phyloP scores from a whole-genome alignment of 768 basidiomycete genomes.

The Obba rivulosa region DNA sequence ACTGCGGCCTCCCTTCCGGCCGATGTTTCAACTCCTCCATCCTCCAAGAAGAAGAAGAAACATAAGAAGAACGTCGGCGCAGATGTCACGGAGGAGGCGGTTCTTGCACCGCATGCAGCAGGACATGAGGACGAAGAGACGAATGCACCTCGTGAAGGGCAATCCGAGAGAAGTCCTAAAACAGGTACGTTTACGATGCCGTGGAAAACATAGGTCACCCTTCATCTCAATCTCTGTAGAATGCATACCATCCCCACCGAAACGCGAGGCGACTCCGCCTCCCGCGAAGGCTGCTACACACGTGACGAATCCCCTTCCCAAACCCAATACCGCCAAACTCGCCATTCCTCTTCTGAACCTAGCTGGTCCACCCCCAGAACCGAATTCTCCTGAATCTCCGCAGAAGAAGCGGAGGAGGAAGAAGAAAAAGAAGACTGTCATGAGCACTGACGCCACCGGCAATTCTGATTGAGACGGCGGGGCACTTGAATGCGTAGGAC shows the following conservation, averaged over 20 bases:
- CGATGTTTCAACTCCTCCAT: background rate
- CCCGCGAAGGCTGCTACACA: too few species aligned
- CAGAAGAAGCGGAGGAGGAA: constrained; percentile 58
- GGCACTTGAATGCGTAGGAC: too few species aligned
- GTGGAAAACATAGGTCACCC: too few species aligned
- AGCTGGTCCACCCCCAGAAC: constrained; percentile 37
- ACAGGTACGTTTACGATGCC: too few species aligned
- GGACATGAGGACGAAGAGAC: too few species aligned
- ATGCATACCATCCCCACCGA: too few species aligned
- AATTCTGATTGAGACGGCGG: too few species aligned
- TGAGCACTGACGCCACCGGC: background rate
- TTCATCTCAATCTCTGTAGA: too few species aligned
- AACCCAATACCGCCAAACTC: constrained; percentile 15
- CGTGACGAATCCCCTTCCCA: background rate
- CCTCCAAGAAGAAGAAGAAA: constrained; percentile 18
- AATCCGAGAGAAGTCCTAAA: too few species aligned
- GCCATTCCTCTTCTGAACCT: constrained; percentile 49
- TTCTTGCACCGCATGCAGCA: background rate
- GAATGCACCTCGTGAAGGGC: too few species aligned
- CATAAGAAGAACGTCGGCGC: constrained; percentile 20
- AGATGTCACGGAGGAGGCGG: background rate
- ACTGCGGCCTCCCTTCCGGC: background rate
- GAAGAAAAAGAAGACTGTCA: constrained; percentile 31
- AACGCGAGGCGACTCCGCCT: too few species aligned
- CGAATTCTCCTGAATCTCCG: constrained; percentile 15